Conservation (phyloP, 805 yeast species). For the Ogataea neopini region DNA sequence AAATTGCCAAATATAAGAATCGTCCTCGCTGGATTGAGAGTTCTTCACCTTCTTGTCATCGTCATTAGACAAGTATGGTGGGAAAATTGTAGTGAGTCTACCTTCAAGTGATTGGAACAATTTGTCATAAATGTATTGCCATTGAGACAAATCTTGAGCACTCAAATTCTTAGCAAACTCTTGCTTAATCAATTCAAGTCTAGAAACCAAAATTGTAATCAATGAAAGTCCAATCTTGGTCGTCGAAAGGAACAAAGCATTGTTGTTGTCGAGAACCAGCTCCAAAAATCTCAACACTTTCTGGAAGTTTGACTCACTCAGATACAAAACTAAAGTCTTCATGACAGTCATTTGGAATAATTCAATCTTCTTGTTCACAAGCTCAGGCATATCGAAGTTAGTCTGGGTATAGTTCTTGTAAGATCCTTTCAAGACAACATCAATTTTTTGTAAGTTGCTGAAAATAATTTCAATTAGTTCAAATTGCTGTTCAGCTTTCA, state of each 20-base stretch:
- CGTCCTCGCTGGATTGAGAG: slow-evolving; percentile 48
- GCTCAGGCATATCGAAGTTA: slow-evolving; percentile 52
- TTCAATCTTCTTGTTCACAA: slow-evolving; percentile 62
- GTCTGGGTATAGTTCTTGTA: slow-evolving; percentile 57
- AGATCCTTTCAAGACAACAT: slow-evolving; percentile 76
- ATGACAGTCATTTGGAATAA: slow-evolving; percentile 77
- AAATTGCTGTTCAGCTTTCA: slow-evolving; percentile 72
- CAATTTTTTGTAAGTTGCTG: slow-evolving; percentile 75
- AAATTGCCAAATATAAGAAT: slow-evolving; percentile 93
- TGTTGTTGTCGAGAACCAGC: slow-evolving; percentile 67
- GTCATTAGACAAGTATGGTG: slow-evolving; percentile 52
- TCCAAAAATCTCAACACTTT: slow-evolving; percentile 78
- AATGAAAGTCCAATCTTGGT: slow-evolving; percentile 83
- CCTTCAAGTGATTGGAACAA: slow-evolving; percentile 79
- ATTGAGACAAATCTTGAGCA: slow-evolving; percentile 59
- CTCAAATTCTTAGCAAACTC: slow-evolving; percentile 54
- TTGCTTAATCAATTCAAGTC: slow-evolving; percentile 90
- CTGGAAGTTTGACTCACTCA: slow-evolving; percentile 77
- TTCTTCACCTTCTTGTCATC: slow-evolving; percentile 35
- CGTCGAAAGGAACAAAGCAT: slow-evolving; percentile 65
- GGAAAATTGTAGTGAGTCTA: slow-evolving; percentile 76
- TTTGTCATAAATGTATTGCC: slow-evolving; percentile 82
- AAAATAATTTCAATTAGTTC: slow-evolving; percentile 76
- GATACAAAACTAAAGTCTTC: slow-evolving; percentile 79
- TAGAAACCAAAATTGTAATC: slow-evolving; percentile 84